Conservation (phyloP, 805 yeast species). For the Suhomyces prunicola region DNA sequence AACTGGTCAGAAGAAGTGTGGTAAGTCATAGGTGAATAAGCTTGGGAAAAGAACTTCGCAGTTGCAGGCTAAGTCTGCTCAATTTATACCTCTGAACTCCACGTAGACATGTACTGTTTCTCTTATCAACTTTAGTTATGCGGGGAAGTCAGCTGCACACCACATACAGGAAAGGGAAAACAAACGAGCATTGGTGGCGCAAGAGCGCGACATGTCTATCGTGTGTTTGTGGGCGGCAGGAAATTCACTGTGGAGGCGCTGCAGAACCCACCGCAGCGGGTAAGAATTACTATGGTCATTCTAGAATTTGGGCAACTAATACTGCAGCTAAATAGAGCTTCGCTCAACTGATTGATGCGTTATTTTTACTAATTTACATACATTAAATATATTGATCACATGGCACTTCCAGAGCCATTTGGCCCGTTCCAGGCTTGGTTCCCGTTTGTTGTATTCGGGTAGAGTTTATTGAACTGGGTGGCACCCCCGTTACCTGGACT, state of each 20-base stretch:
- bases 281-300: not conserved
- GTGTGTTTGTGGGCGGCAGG: not conserved
- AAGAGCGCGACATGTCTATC: not conserved
- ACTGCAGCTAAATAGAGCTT: not conserved
- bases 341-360: not conserved
- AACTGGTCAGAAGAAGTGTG: constrained; percentile 13
- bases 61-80: not conserved
- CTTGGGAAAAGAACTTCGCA: not conserved
- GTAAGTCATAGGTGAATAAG: constrained; percentile 9
- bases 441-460: not conserved
- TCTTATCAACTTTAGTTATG: not conserved
- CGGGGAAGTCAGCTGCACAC: not conserved
- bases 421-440: not conserved
- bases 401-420: not conserved
- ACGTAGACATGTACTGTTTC: not conserved
- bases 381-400: not conserved
- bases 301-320: not conserved
- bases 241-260: not conserved
- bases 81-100: not conserved
- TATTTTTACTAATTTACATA: not conserved
- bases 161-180: not conserved
- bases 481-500: not conserved
- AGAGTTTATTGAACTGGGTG: not conserved
- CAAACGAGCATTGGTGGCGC: not conserved
- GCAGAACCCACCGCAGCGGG: not conserved